Evolutionary conservation across 352 stramenopile genomes (phyloP), one percentile per base, ranked within the genome.

Genomic region (Pythium biforme): DNA sequence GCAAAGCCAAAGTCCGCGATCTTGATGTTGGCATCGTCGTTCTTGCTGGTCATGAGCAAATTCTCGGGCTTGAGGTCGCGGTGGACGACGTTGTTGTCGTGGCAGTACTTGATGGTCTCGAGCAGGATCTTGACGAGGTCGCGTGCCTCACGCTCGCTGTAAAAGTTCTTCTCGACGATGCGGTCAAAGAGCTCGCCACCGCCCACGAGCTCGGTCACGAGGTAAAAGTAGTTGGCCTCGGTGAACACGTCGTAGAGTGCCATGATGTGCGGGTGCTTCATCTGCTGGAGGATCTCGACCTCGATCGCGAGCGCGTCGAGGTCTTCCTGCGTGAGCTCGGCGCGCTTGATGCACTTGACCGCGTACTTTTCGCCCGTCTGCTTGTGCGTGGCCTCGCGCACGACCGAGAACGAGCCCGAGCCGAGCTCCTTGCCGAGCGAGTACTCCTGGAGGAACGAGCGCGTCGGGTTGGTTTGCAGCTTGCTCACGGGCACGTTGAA

Each of bases 201-300:
- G 14, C 77, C 77, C 73, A 98, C 96, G 45, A 97, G 88, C 72
- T 99, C 96, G 49, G 98, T 98, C 7, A 99, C 95, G 45, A 99
- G 81, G 72, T 99, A 99, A 76, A 96, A 99, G 68, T 98, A 83
- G 33, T 93, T 81, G 22, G 83, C 75, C 47, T 97, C 91, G 55
- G 96, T 82, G 72, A 94, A 98, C 12, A 98, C 94, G 56, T 95
- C 94, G 51, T 94, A 90, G 12, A 97, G 73, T 53, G 89, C 81
- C 64, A 97, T 85, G 60, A 97, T 96, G 64, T 97, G 82, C 51
- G 83, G 74, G 70, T 97, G 90, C 68, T 91, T 74, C 81, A 94
- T 90, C 65, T 90, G 78, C 59, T 87, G 64, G 55, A 94, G 69
- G 62, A 94, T 89, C 49, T 83, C 78, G 10, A 92, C 78, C 58